phyloP scores from a whole-genome alignment of 768 basidiomycete genomes.

The Hemileccinum rubropunctum region DNA sequence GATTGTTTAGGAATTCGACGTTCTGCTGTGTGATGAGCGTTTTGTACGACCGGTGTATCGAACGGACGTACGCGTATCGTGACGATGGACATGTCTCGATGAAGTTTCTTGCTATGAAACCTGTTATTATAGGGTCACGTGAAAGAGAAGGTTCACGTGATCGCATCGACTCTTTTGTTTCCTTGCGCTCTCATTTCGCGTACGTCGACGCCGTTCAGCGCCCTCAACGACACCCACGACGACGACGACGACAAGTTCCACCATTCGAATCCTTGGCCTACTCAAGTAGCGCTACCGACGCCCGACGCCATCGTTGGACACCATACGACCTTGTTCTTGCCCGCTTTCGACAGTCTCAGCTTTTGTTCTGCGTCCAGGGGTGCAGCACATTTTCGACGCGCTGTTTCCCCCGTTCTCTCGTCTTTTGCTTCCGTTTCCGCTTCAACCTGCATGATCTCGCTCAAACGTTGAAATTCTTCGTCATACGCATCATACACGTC shows the following conservation, averaged over 20 bases:
- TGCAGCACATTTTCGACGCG: conserved; percentile 8
- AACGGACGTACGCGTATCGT: conserved; percentile 55
- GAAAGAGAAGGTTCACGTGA: not conserved
- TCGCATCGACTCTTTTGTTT: conserved; percentile 15
- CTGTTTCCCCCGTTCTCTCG: conserved; percentile 1
- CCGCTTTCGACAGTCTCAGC: conserved; percentile 1
- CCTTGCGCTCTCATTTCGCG: conserved; percentile 17
- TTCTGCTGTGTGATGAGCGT: conserved; percentile 45
- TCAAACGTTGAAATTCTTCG: conserved; percentile 10
- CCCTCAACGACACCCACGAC: conserved; percentile 11
- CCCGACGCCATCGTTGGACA: not conserved
- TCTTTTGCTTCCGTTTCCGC: not conserved
- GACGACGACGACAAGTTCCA: conserved; percentile 2
- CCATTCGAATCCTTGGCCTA: not conserved
- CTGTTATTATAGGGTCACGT: not conserved
- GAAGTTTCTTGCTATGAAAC: too few relatives aligned
- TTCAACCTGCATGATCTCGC: conserved; percentile 19
- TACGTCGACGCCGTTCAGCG: conserved; percentile 7
- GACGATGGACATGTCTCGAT: conserved; percentile 57
- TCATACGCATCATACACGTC: conserved; percentile 15
- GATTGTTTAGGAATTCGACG: conserved; percentile 91
- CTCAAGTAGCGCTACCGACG: not conserved
- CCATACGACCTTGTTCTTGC: conserved; percentile 5
- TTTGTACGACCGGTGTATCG: not conserved
- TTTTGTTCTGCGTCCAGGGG: conserved; percentile 9